These are phyloP conservation scores for Xanthoconium stramineum DNA, from an alignment of 768 basidiomycete species.

Conservation along the genomic window DNA sequence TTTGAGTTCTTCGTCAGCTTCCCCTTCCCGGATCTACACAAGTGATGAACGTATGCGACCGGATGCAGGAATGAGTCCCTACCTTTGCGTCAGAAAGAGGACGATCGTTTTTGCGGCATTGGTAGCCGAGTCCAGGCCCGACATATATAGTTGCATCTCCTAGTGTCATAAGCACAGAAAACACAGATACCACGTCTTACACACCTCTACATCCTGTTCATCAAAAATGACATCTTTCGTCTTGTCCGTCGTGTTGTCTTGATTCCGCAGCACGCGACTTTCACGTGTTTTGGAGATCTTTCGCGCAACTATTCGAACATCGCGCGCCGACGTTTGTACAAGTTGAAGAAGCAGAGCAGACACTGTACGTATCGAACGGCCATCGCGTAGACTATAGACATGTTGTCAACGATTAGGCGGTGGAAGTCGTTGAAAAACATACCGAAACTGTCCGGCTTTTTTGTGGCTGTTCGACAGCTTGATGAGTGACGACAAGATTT, in stretches of 20 bases:
- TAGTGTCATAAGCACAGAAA: slow-evolving; percentile 24
- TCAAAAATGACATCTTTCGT: slow-evolving; percentile 55
- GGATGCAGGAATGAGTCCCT: background rate
- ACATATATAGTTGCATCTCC: slow-evolving; percentile 70
- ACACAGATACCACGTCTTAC: background rate
- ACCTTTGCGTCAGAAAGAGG: slow-evolving; percentile 70
- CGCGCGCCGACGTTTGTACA: slow-evolving; percentile 92
- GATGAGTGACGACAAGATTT: slow-evolving; percentile 86
- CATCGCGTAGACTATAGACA: slow-evolving; percentile 74
- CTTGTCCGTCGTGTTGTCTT: slow-evolving; percentile 55
- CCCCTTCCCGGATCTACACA: slow-evolving; percentile 71
- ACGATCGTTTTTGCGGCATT: slow-evolving; percentile 85
- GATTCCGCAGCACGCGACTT: slow-evolving; percentile 57
- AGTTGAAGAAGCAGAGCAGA: slow-evolving; percentile 92
- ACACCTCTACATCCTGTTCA: slow-evolving; percentile 65
- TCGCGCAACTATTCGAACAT: slow-evolving; percentile 70
- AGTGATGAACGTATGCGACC: background rate
- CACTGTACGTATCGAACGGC: slow-evolving; percentile 87
- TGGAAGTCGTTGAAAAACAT: slow-evolving; percentile 12
- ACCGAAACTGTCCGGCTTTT: slow-evolving; percentile 88
- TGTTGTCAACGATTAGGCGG: background rate
- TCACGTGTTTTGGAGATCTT: slow-evolving; percentile 61
- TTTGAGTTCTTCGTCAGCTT: slow-evolving; percentile 88
- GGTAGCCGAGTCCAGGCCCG: slow-evolving; percentile 76
- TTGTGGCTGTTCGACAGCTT: slow-evolving; percentile 89